phyloP scores from a whole-genome alignment of 2,329 filamentous ascomycete genomes.

The Xylaria sp. region DNA sequence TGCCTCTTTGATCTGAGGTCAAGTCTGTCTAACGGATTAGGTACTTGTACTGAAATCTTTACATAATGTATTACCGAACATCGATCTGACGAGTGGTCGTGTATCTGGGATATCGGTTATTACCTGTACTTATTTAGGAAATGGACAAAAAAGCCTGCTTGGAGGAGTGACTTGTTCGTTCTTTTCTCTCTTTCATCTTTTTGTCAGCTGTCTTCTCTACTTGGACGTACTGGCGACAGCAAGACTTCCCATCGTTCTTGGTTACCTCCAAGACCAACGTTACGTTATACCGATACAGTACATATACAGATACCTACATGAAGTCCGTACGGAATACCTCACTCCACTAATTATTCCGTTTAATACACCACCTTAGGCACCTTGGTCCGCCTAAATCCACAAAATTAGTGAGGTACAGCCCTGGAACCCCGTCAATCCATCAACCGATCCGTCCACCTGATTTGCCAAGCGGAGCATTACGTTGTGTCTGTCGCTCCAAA shows the following conservation, averaged over 20 bases:
- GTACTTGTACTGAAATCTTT: too few species aligned
- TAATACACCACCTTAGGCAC: not conserved
- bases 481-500: constrained; percentile 7
- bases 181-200: too few species aligned
- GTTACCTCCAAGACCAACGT: not conserved
- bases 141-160: too few species aligned
- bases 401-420: not conserved
- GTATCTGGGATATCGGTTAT: too few species aligned
- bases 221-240: not conserved
- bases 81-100: too few species aligned
- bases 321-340: too few species aligned
- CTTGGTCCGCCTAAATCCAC: not conserved
- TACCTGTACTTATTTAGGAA: too few species aligned
- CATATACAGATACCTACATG: not conserved
- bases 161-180: too few species aligned
- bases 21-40: too few species aligned
- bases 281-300: not conserved
- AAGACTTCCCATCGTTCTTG: not conserved
- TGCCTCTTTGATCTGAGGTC: too few species aligned
- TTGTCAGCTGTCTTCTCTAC: too few species aligned
- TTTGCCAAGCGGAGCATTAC: constrained; percentile 18
- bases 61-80: too few species aligned
- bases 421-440: not conserved
- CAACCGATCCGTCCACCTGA: not conserved
- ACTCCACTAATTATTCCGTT: not conserved